These are phyloP conservation scores for Colletotrichum horii DNA, from an alignment of 2,329 filamentous ascomycete species.

Conservation along the genomic window DNA sequence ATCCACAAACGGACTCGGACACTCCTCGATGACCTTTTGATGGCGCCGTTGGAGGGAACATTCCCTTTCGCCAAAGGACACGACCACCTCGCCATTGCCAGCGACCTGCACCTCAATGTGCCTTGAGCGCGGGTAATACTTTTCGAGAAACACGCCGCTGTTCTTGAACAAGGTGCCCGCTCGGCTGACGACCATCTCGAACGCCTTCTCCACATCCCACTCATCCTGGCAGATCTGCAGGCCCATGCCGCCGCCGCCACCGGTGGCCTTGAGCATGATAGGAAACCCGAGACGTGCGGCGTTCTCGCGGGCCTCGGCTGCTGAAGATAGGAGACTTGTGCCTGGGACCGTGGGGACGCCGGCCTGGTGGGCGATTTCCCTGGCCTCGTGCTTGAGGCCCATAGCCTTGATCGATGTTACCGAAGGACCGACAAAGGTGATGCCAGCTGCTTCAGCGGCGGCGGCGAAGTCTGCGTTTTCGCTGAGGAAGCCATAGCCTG, in stretches of 20 bases:
- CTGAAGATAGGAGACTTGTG: conserved; percentile 23
- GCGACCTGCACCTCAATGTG: conserved; percentile 53
- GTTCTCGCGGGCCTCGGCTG: conserved; percentile 59
- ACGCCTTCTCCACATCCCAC: conserved; percentile 56
- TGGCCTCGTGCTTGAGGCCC: conserved; percentile 63
- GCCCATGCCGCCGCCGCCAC: conserved; percentile 70
- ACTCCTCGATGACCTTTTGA: conserved; percentile 51
- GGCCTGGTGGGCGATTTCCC: conserved; percentile 33
- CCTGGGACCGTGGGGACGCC: conserved; percentile 45
- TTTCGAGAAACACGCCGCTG: conserved; percentile 66
- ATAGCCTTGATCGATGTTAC: conserved; percentile 58
- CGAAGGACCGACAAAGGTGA: conserved; percentile 63
- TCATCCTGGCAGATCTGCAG: conserved; percentile 58
- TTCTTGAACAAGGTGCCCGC: conserved; percentile 66
- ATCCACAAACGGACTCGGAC: conserved; percentile 28
- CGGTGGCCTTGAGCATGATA: conserved; percentile 64
- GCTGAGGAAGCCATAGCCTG: conserved; percentile 69
- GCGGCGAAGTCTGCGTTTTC: conserved; percentile 67
- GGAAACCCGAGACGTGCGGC: conserved; percentile 41
- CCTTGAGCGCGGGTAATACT: conserved; percentile 57
- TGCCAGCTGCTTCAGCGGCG: conserved; percentile 53
- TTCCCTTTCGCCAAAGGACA: conserved; percentile 46
- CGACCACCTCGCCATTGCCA: conserved; percentile 41
- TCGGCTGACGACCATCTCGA: conserved; percentile 59
- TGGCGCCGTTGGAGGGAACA: conserved; percentile 50